Evolutionary conservation across 1,284 basidiomycete genomes (phyloP), one percentile per base, ranked within the genome.

Genomic region (Leccinum huronense): DNA sequence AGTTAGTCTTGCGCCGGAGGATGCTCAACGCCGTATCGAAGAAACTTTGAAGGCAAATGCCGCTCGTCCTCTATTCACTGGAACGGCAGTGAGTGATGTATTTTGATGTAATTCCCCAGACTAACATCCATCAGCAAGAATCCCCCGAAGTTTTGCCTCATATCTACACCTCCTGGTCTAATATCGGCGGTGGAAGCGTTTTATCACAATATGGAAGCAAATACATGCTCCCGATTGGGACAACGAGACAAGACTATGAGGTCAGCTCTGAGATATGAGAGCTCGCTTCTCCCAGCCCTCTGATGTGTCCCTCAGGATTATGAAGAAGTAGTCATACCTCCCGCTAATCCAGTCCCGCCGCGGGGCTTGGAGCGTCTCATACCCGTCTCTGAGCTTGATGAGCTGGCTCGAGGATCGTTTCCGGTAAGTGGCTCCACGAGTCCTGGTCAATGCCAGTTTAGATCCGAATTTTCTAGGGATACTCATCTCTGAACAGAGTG

Each of bases 241-340:
- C 96, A 0, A 83, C 81, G 23, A 83, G 94, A 38, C 77, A 84
- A 40, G 81, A 85, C 63, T 74, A 85, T 56, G 89, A 94, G 74
- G 94, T 93, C 66, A 7, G 40, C 8, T 30, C 34, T 8, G 7
- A 16, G 11, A 57, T 30, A 27, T 8, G 7, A 16, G 11, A 57
- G 57, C 16, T 56, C 45, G 7, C 57, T 51, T 11, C 57, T 63
- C 13, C 51, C 58, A 11, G 42, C 57, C 13, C 30, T 53, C 63
- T 68, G 54, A 61, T 45, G 23, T 51, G 63, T 42, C 63, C 23
- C 62, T 10, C 57, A 89, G 85, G 81, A 86, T 64, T 89, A 86
- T 67, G 88, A 91, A 75, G 96, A 98, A 80, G 93, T 98, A 23
- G 85, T 88, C 33, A 84, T 99, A 38, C 97, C 97, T 3, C 95